Evolutionary conservation across 2,329 filamentous ascomycete species (phyloP).

Genomic region (Mycosphaerella arachidis): DNA sequence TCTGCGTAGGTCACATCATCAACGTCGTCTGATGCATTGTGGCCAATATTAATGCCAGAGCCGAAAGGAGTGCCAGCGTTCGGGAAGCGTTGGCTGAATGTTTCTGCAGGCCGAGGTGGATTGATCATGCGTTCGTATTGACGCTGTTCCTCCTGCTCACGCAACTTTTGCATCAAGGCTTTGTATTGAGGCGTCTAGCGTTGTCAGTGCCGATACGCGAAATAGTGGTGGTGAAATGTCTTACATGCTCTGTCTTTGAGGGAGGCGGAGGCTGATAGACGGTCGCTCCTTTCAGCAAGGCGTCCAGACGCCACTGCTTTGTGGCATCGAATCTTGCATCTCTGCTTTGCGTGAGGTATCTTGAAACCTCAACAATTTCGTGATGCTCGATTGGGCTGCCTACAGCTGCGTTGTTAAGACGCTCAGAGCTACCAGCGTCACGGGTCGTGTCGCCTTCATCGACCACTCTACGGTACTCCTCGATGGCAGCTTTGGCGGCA

Average conservation of each 20-base stretch:
- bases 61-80: conserved; percentile 48
- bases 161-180: conserved; percentile 79
- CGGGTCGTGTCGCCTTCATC: conserved; percentile 5
- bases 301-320: conserved; percentile 54
- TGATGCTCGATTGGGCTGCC: conserved; percentile 68
- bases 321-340: conserved; percentile 4
- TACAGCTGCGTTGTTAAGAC: conserved; percentile 32
- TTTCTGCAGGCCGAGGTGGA: conserved; percentile 52
- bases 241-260: conserved; percentile 71
- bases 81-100: conserved; percentile 57
- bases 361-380: conserved; percentile 63
- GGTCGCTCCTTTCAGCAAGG: conserved; percentile 64
- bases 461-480: conserved; percentile 26
- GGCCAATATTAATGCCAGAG: conserved; percentile 5
- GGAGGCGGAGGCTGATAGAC: conserved; percentile 77
- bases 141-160: conserved; percentile 74
- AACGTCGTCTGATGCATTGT: conserved; percentile 44
- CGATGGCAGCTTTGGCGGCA: conserved; percentile 60
- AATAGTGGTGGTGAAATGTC: conserved; percentile 25
- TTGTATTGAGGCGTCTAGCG: conserved; percentile 77
- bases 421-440: conserved; percentile 8
- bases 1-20: conserved; percentile 68
- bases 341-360: conserved; percentile 41
- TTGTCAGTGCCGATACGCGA: not conserved
- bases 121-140: conserved; percentile 78